Percentiles rank a stretch among this genome's conserved stretches.
phyloP scores from a whole-genome alignment of 345 rosid genomes.

The Cardamine occulta region DNA sequence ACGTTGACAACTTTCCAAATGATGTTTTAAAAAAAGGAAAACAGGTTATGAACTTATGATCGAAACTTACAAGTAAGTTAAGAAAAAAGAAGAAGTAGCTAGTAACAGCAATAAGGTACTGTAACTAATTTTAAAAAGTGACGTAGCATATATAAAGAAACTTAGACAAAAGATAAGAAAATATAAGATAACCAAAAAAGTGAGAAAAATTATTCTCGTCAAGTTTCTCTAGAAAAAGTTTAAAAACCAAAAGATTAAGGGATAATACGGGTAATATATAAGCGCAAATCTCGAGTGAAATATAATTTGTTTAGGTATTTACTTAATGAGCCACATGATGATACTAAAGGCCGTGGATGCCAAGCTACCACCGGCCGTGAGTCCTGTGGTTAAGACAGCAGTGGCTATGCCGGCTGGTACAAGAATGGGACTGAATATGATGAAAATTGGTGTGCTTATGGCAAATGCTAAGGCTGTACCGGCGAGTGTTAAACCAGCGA shows the following conservation, averaged over 20 bases:
- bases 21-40: not conserved
- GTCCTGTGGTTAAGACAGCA: conserved; percentile 58
- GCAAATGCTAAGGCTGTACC: conserved; percentile 67
- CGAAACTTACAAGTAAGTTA: not conserved
- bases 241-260: too few relatives aligned
- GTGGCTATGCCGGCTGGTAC: conserved; percentile 68
- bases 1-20: not conserved
- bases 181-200: not conserved
- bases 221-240: not conserved
- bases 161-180: not conserved
- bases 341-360: conserved; percentile 57
- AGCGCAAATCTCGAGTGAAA: conserved; percentile 19
- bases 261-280: not conserved
- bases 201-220: not conserved
- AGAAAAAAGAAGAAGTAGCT: not conserved
- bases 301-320: not conserved
- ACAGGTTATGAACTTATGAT: not conserved
- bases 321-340: conserved; percentile 75
- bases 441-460: conserved; percentile 67
- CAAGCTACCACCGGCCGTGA: conserved; percentile 63
- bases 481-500: conserved; percentile 60
- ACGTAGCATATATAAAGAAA: not conserved
- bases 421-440: conserved; percentile 84
- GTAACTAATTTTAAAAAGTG: not conserved
- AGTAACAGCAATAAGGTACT: not conserved